These are phyloP conservation scores for Wallacemonas sp. DNA, from an alignment of 208 protist genomes.

Conservation along the genomic window DNA sequence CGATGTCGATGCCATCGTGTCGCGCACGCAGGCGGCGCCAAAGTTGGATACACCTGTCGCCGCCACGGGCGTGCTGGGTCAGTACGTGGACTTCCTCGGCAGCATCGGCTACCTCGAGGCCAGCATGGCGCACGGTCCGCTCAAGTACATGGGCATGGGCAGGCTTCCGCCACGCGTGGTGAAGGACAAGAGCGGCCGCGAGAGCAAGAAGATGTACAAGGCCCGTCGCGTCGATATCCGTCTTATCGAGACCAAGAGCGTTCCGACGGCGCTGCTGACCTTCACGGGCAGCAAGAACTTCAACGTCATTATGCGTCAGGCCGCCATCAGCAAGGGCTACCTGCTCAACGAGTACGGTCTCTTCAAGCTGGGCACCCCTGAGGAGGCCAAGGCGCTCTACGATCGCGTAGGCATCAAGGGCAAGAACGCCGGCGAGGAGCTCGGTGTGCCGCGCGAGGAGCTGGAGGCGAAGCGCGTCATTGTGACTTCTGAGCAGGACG, in stretches of 20 bases:
- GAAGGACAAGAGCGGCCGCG: slow-evolving; percentile 54
- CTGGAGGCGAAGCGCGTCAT: slow-evolving; percentile 82
- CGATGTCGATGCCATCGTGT: slow-evolving; percentile 87
- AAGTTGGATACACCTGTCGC: slow-evolving; percentile 69
- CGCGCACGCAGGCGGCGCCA: slow-evolving; percentile 59
- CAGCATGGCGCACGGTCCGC: slow-evolving; percentile 83
- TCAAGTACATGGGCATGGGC: slow-evolving; percentile 93
- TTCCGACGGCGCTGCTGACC: slow-evolving; percentile 90
- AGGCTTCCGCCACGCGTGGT: slow-evolving; percentile 77
- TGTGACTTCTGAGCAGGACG: slow-evolving; percentile 79
- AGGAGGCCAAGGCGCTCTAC: slow-evolving; percentile 80
- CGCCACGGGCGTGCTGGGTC: slow-evolving; percentile 63
- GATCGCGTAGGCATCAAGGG: slow-evolving; percentile 65
- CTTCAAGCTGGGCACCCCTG: slow-evolving; percentile 81
- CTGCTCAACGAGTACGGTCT: slow-evolving; percentile 91
- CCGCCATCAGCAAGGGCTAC: slow-evolving; percentile 88
- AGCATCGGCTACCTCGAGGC: slow-evolving; percentile 78
- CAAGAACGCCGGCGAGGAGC: slow-evolving; percentile 80
- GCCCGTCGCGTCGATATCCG: slow-evolving; percentile 90
- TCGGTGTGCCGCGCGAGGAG: slow-evolving; percentile 83
- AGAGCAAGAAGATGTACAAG: slow-evolving; percentile 88
- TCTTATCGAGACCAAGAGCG: slow-evolving; percentile 83
- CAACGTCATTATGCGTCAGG: slow-evolving; percentile 93
- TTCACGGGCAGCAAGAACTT: slow-evolving; percentile 95
- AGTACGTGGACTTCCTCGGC: slow-evolving; percentile 68